Percentiles rank a stretch among this genome's conserved stretches.
Evolutionary conservation across 306 rosid genomes (phyloP).

Genomic region (Carpinus viminea): DNA sequence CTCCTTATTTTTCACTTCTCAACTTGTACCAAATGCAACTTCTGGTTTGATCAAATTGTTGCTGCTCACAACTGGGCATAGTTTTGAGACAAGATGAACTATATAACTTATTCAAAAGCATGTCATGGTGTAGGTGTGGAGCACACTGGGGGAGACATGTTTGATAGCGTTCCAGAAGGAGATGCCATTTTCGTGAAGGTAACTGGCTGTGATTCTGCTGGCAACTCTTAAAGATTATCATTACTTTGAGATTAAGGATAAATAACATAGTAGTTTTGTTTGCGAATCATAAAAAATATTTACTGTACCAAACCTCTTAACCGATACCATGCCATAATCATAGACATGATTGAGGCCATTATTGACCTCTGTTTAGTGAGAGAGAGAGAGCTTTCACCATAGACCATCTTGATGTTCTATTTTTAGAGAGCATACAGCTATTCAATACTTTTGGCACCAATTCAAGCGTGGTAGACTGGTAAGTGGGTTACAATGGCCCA

Average conservation of each 20-base stretch:
- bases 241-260: not conserved
- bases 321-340: no score
- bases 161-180: conserved; percentile 16
- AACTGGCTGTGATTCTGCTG: not conserved
- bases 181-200: conserved; percentile 30
- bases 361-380: not conserved
- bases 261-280: not conserved
- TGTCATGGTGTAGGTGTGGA: conserved; percentile 23
- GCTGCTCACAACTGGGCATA: not conserved
- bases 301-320: not conserved
- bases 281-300: not conserved
- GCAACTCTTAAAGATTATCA: not conserved
- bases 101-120: not conserved
- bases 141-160: conserved; percentile 27
- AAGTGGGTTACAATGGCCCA: not conserved
- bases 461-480: not conserved
- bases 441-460: not conserved
- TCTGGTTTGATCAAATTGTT: not conserved
- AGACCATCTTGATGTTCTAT: not conserved
- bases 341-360: not conserved
- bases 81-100: not conserved
- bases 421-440: not conserved
- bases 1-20: not conserved
- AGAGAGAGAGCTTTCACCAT: not conserved
- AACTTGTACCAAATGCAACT: not conserved